These are phyloP conservation scores for Exophiala bonariae DNA, from an alignment of 2,329 filamentous ascomycete species.

Conservation along the genomic window DNA sequence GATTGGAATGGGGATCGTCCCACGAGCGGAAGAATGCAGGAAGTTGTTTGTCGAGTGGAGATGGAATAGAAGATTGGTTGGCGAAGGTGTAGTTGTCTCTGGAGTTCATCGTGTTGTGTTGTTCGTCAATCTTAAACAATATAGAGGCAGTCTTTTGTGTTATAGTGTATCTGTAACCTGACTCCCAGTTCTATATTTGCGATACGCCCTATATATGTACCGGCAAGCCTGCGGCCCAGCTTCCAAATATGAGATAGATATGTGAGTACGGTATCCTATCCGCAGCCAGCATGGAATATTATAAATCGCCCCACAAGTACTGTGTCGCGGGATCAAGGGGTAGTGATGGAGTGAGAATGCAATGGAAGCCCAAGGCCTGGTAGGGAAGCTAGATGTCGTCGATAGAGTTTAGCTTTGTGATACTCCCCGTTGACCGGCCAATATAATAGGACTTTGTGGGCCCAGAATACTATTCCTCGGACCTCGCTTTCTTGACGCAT, in stretches of 20 bases:
- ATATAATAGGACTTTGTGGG: too few species aligned
- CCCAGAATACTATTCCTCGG: conserved; percentile 4
- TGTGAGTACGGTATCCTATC: conserved; percentile 3
- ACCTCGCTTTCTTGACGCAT: conserved; percentile 8
- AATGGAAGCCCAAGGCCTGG: too few species aligned
- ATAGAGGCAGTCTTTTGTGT: conserved; percentile 3
- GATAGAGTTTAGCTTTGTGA: too few species aligned
- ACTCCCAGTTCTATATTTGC: conserved; percentile 5
- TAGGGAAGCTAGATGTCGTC: too few species aligned
- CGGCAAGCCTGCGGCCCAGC: conserved; percentile 2
- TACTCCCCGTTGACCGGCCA: too few species aligned
- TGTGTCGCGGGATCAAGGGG: too few species aligned
- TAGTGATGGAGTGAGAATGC: too few species aligned
- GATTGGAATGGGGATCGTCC: conserved; percentile 15
- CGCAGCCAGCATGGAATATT: background rate
- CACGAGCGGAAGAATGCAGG: conserved; percentile 19
- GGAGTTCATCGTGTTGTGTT: conserved; percentile 12
- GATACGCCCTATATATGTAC: background rate
- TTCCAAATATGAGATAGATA: conserved; percentile 2
- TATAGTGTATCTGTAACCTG: conserved; percentile 3
- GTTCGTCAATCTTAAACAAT: conserved; percentile 5
- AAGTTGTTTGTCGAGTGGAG: conserved; percentile 11
- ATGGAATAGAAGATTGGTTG: conserved; percentile 18
- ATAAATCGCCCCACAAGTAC: conserved; percentile 6
- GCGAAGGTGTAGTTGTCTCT: conserved; percentile 21